Percentiles rank a stretch among this genome's conserved stretches.
Evolutionary conservation across 495 filamentous ascomycete genomes (phyloP).

Genomic region (Aspergillus olivimuriae): DNA sequence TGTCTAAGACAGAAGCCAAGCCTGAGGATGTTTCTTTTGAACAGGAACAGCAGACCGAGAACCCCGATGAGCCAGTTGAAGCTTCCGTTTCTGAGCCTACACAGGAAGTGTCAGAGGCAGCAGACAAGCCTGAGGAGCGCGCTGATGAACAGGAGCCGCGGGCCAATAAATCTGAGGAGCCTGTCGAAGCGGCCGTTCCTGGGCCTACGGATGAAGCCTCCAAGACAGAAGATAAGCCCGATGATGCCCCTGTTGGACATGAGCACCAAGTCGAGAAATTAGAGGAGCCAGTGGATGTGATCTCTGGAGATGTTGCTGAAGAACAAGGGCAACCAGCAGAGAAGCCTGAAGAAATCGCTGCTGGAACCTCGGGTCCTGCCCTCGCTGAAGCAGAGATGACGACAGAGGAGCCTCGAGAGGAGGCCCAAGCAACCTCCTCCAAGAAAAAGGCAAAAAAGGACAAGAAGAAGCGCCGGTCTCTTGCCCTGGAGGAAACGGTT

Average conservation of each 20-base stretch:
- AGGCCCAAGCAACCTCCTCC: background rate
- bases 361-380: background rate
- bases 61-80: conserved; percentile 1
- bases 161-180: too few species aligned
- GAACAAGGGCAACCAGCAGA: background rate
- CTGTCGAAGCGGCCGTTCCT: conserved; percentile 4
- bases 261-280: too few species aligned
- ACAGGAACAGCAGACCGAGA: background rate
- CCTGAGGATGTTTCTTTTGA: too few species aligned
- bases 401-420: conserved; percentile 1
- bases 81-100: conserved; percentile 2
- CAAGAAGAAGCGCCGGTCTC: conserved; percentile 10
- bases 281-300: too few species aligned
- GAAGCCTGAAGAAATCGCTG: conserved; percentile 1
- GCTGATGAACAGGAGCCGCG: too few species aligned
- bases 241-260: too few species aligned
- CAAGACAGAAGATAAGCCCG: too few species aligned
- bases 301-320: conserved; percentile 2
- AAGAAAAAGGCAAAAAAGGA: conserved; percentile 14
- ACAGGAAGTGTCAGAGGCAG: too few species aligned
- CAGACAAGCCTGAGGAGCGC: too few species aligned
- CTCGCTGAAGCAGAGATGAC: conserved; percentile 8
- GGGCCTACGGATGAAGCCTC: too few species aligned
- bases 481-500: too few species aligned
- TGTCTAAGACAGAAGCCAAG: too few species aligned